These are phyloP conservation scores for Stipa capillata DNA, from an alignment of 176 grass and related monocot species.

Conservation along the genomic window DNA sequence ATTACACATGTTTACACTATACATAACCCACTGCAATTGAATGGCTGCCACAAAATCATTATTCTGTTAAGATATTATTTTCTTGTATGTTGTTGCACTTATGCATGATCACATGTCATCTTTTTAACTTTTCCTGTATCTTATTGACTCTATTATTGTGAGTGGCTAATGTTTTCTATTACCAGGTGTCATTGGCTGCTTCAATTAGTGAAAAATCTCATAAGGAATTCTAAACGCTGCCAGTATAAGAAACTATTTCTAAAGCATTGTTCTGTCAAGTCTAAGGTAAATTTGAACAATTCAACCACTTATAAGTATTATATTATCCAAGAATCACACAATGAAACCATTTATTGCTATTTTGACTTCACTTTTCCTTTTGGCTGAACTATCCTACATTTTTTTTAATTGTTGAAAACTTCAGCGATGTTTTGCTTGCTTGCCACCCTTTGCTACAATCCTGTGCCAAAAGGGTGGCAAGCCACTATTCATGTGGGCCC, in stretches of 20 bases:
- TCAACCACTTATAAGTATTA: background rate
- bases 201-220: slow-evolving; percentile 40
- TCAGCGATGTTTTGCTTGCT: background rate
- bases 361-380: background rate
- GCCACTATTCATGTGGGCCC: background rate
- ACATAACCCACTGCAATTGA: background rate
- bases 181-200: slow-evolving; percentile 28
- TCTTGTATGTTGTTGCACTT: background rate
- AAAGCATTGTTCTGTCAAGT: slow-evolving; percentile 46
- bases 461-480: background rate
- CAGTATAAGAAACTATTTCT: slow-evolving; percentile 48
- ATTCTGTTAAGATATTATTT: background rate
- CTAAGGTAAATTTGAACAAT: slow-evolving; percentile 19
- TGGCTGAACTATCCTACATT: background rate
- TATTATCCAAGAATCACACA: slow-evolving; percentile 3
- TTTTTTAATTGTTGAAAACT: background rate
- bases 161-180: background rate
- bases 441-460: background rate
- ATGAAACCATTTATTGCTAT: background rate
- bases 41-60: background rate
- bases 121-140: background rate
- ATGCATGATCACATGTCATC: background rate
- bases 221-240: slow-evolving; percentile 50
- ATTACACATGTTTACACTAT: background rate
- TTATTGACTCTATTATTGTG: background rate